These are phyloP conservation scores for Marsdenia floribunda DNA, from an alignment of 257 asterid genomes.

Conservation along the genomic window DNA sequence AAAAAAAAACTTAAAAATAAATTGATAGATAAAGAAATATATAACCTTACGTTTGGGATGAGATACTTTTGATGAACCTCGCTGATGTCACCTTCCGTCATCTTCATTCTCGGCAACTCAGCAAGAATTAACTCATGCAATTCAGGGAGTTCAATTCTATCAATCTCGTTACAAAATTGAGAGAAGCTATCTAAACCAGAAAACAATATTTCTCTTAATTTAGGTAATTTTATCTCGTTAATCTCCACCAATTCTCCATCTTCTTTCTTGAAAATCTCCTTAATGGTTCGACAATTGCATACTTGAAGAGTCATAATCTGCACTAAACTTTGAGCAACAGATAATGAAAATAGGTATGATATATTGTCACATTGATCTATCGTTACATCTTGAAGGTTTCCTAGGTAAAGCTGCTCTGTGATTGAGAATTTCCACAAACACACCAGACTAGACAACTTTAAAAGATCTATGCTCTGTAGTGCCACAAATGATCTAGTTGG, in stretches of 20 bases:
- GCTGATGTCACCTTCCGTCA: no score
- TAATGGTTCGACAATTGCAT: neutral
- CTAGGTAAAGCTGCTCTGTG: neutral
- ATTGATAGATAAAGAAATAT: no score
- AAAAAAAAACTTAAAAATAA: no score
- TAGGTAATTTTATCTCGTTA: neutral
- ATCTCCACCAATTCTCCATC: neutral
- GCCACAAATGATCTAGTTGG: neutral
- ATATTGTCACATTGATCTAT: neutral
- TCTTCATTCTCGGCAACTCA: neutral
- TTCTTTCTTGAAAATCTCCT: neutral
- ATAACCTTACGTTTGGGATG: no score
- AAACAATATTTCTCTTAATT: rapidly evolving
- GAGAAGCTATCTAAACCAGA: neutral
- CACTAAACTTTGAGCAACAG: neutral
- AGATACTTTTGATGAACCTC: no score
- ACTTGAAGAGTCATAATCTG: neutral
- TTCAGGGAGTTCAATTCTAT: neutral
- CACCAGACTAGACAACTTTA: neutral
- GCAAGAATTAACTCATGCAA: neutral
- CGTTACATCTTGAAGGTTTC: neutral
- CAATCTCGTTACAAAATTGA: neutral
- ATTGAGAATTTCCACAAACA: neutral
- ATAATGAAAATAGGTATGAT: neutral
- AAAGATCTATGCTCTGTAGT: neutral